Conservation (phyloP, 352 stramenopile genomes). For the Globisporangium splendens region DNA sequence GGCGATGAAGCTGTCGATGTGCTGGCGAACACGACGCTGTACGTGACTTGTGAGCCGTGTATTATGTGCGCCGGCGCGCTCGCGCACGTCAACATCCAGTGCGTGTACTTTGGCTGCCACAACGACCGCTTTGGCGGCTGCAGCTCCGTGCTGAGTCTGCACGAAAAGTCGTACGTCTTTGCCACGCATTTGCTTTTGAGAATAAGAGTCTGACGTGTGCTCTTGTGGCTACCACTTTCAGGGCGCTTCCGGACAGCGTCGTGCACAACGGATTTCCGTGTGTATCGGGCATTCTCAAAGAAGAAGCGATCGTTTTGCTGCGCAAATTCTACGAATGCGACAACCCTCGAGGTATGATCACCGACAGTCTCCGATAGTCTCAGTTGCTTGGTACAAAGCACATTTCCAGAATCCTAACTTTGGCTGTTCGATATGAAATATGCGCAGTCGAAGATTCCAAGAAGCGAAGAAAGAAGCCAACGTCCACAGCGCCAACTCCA, state of each 20-base stretch:
- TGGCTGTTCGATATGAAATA: not conserved
- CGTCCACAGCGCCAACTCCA: not conserved
- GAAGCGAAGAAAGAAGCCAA: constrained; percentile 65
- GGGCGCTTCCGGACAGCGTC: constrained; percentile 35
- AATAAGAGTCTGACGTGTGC: too few relatives aligned
- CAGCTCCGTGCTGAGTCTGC: constrained; percentile 85
- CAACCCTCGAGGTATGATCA: constrained; percentile 82
- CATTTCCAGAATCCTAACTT: not conserved
- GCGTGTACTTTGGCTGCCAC: constrained; percentile 88
- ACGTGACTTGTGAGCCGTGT: constrained; percentile 92
- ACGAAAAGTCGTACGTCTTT: constrained; percentile 47
- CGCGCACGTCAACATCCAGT: constrained; percentile 62
- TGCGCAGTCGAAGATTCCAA: constrained; percentile 70
- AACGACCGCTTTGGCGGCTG: constrained; percentile 93
- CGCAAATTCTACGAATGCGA: constrained; percentile 88
- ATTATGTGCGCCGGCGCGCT: constrained; percentile 94
- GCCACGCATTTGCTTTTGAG: too few relatives aligned
- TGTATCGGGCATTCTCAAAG: constrained; percentile 70
- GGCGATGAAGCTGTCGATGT: constrained; percentile 38
- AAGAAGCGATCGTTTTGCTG: constrained; percentile 81
- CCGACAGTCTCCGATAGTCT: not conserved
- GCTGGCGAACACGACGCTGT: constrained; percentile 61
- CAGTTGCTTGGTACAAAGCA: too few relatives aligned
- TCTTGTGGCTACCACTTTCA: not conserved
- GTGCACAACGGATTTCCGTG: constrained; percentile 62